Conservation (phyloP, 2,329 filamentous ascomycete species). For the Diaporthe sp. region DNA sequence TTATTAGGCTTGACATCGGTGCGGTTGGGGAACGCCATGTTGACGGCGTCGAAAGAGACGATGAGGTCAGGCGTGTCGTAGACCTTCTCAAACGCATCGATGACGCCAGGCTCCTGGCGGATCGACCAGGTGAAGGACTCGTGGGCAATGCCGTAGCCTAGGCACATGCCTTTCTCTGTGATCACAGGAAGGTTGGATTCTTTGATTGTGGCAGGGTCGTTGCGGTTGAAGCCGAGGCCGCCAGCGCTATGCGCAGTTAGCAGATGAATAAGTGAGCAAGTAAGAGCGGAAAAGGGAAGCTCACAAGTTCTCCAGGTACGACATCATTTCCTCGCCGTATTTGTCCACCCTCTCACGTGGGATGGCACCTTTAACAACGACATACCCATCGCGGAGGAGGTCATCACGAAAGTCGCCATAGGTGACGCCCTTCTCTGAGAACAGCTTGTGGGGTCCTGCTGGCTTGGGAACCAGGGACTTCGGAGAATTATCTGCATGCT, state of each 20-base stretch:
- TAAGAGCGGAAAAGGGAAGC: conserved; percentile 48
- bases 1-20: conserved; percentile 52
- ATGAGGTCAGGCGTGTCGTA: conserved; percentile 61
- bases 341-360: conserved; percentile 36
- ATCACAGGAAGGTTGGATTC: conserved; percentile 47
- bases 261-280: background rate
- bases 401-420: conserved; percentile 60
- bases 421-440: background rate
- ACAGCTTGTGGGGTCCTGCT: conserved; percentile 4
- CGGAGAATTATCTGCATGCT: background rate
- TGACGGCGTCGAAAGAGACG: conserved; percentile 64
- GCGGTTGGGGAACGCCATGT: conserved; percentile 56
- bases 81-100: conserved; percentile 61
- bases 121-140: conserved; percentile 64
- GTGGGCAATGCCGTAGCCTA: conserved; percentile 61
- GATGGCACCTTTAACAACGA: conserved; percentile 41
- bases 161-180: conserved; percentile 64
- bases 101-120: conserved; percentile 60
- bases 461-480: conserved; percentile 2
- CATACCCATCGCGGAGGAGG: conserved; percentile 56
- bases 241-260: background rate
- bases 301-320: conserved; percentile 44
- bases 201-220: conserved; percentile 40
- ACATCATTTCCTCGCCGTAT: conserved; percentile 41
- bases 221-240: conserved; percentile 40